Percentiles rank a stretch among this genome's conserved stretches.
phyloP scores from a whole-genome alignment of 2,329 filamentous ascomycete species.

The Lasiodiplodia sp. region DNA sequence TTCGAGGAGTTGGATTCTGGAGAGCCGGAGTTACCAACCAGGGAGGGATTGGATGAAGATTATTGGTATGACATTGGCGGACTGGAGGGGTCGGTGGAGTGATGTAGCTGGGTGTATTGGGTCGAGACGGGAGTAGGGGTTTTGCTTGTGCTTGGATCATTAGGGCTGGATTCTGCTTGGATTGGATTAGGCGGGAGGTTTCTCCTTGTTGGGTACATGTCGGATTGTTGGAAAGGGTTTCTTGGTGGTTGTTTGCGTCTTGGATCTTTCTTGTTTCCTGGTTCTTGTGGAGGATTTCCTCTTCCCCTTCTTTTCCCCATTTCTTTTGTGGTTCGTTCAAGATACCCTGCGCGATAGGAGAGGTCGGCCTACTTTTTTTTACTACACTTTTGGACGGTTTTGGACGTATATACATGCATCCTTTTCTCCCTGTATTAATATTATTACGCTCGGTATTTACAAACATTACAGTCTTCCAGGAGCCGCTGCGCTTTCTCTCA shows the following conservation, averaged over 20 bases:
- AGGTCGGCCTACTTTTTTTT: slow-evolving; percentile 1
- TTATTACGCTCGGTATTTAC: not conserved
- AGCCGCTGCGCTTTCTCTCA: not conserved
- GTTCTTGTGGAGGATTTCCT: not conserved
- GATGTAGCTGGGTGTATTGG: not conserved
- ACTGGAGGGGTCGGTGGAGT: slow-evolving; percentile 35
- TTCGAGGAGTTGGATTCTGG: slow-evolving; percentile 76
- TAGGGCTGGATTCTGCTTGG: not conserved
- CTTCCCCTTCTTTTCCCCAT: not conserved
- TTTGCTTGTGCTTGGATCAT: not conserved
- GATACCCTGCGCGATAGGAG: slow-evolving; percentile 12
- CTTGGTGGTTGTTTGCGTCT: not conserved
- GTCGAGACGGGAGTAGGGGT: not conserved
- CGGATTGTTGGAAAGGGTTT: not conserved
- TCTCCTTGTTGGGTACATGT: not conserved
- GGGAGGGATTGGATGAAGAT: slow-evolving; percentile 87
- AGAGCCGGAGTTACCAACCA: slow-evolving; percentile 77
- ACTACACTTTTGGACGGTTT: not conserved
- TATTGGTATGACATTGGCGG: slow-evolving; percentile 80
- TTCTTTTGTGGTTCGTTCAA: not conserved
- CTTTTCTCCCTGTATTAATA: not conserved
- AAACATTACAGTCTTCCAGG: not conserved
- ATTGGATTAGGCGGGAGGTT: not conserved
- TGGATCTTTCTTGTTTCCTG: not conserved
- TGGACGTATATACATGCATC: not conserved